phyloP scores from a whole-genome alignment of 1,284 basidiomycete species.

The Malassezia equina region DNA sequence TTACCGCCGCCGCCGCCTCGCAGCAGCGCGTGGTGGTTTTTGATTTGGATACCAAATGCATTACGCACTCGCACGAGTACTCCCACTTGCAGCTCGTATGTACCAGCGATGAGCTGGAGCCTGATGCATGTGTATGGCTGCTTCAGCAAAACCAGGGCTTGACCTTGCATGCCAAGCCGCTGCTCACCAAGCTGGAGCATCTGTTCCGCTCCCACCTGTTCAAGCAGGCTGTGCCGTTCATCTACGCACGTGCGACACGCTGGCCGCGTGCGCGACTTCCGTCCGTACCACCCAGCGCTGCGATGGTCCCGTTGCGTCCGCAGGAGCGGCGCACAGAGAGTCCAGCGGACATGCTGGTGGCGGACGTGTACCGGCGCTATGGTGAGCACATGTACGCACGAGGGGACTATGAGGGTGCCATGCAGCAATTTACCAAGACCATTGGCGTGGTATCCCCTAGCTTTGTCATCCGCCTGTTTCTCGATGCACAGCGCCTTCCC shows the following conservation, averaged over 20 bases:
- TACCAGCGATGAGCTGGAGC: conserved; percentile 14
- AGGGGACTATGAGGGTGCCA: conserved; percentile 82
- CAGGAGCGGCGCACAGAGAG: conserved; percentile 13
- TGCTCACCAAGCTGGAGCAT: conserved; percentile 36
- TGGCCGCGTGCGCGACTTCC: conserved; percentile 12
- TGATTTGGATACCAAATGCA: conserved; percentile 83
- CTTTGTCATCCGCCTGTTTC: conserved; percentile 90
- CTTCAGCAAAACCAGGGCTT: conserved; percentile 28
- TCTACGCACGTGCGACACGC: conserved; percentile 27
- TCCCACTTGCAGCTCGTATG: conserved; percentile 22
- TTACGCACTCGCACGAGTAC: conserved; percentile 56
- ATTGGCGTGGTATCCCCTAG: conserved; percentile 81
- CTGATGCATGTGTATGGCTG: conserved; percentile 22
- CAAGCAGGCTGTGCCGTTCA: conserved; percentile 36
- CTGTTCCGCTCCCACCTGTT: conserved; percentile 39
- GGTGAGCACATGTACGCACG: conserved; percentile 85
- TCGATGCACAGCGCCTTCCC: conserved; percentile 89
- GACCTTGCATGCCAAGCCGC: conserved; percentile 31
- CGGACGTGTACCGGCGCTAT: conserved; percentile 55
- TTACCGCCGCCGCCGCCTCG: conserved; percentile 6
- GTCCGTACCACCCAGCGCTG: neutral
- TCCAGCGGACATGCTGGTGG: conserved; percentile 32
- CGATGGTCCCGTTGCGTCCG: conserved; percentile 4
- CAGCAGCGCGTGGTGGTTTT: conserved; percentile 60
- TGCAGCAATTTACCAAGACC: conserved; percentile 82